Evolutionary conservation across 257 asterid genomes (phyloP), one percentile per base, ranked within the genome.

Genomic region (Haberlea rhodopensis): DNA sequence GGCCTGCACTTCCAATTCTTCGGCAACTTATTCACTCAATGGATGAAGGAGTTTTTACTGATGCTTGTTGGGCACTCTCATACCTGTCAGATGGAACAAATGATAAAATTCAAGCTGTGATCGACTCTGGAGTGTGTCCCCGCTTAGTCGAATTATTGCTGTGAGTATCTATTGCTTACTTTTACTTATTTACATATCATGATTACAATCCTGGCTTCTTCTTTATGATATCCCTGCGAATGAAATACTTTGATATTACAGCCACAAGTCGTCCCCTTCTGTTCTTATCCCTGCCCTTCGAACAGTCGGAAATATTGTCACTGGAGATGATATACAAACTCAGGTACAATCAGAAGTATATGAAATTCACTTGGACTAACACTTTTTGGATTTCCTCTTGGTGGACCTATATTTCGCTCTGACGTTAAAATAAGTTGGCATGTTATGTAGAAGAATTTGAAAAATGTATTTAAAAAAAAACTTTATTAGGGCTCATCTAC

Each of bases 1-100:
- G 77, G 58, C 86, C 86, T 10, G 97, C 96, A 1, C 86, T 87
- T 8, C 92, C 91, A 0, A 81, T 85, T 46, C 86, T 90, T 78
- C 76, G 79, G 28, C 92, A 73, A 20, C 96, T 90, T 51, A 71
- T 87, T 53, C 87, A 72, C 60, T 82, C 85, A 29, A 84, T 57
- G 63, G 97, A 90, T 72, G 96, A 90, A 60, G 97, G 87, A 78
- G 92, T 90, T 66, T 82, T 90, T 29, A 87, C 95, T 11, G 92
- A 90, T 87, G 96, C 96, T 48, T 87, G 95, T 61, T 90, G 97
- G 97, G 97, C 97, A 15, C 95, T 90, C 21, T 90, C 97, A 0
- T 87, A 90, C 68, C 87, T 90, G 10, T 87, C 96, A 24, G 96
- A 87, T 62, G 97, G 97, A 29, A 80, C 89, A 6, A 84, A 87